Evolutionary conservation across 1,284 basidiomycete species (phyloP).

Genomic region (Heterobasidion occidentale): DNA sequence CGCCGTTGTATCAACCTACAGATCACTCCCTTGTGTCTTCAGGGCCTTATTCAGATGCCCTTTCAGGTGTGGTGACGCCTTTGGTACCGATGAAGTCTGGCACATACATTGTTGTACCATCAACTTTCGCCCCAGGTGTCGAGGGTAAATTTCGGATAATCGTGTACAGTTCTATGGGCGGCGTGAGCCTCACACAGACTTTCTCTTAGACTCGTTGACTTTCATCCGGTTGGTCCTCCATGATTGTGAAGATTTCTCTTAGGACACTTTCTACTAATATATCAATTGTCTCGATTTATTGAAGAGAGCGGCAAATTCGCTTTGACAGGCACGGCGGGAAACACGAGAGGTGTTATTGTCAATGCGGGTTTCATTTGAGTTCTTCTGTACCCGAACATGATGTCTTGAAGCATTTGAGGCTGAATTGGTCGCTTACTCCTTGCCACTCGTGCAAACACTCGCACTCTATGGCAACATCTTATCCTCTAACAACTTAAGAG

Average conservation of each 20-base stretch:
- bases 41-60: constrained; percentile 68
- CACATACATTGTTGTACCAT: constrained; percentile 66
- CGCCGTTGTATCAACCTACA: constrained; percentile 17
- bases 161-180: constrained; percentile 40
- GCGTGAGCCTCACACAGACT: not conserved
- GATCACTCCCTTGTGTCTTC: constrained; percentile 52
- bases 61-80: constrained; percentile 63
- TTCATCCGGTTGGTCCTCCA: not conserved
- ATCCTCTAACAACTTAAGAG: no score
- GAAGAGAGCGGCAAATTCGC: no score
- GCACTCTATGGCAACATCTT: no score
- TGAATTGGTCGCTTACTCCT: no score
- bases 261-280: no score
- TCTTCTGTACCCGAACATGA: no score
- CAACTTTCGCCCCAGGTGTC: constrained; percentile 55
- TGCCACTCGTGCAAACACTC: no score
- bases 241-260: not conserved
- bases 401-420: no score
- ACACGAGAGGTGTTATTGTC: no score
- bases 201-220: not conserved
- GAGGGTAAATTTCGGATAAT: constrained; percentile 53
- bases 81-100: constrained; percentile 45
- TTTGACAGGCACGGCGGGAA: no score
- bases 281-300: no score
- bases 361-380: no score